phyloP scores from a whole-genome alignment of 2,329 filamentous ascomycete genomes.

The Penicillium griseofulvum region DNA sequence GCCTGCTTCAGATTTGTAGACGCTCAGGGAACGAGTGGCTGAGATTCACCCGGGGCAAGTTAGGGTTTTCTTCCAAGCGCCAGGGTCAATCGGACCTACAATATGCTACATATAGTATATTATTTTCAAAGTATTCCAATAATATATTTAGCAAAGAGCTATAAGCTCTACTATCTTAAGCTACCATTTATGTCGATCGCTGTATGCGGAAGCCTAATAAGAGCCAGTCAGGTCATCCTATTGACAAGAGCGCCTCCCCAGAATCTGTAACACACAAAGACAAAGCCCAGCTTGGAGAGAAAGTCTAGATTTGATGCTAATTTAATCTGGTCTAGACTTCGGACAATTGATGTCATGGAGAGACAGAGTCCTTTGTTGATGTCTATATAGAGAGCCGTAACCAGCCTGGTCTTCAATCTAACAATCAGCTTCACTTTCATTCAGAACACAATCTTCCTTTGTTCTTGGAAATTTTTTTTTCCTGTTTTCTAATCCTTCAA shows the following conservation, averaged over 20 bases:
- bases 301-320: slow-evolving; percentile 15
- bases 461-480: background rate
- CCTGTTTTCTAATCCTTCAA: background rate
- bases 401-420: slow-evolving; percentile 5
- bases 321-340: slow-evolving; percentile 17
- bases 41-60: slow-evolving; percentile 16
- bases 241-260: background rate
- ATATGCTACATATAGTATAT: no score
- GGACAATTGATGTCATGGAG: background rate
- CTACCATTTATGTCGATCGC: background rate
- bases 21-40: slow-evolving; percentile 24
- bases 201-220: background rate
- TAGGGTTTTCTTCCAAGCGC: slow-evolving; percentile 26
- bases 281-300: background rate
- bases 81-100: slow-evolving; percentile 2
- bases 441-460: slow-evolving; percentile 2
- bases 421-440: slow-evolving; percentile 7
- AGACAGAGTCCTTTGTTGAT: background rate
- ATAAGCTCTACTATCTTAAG: background rate
- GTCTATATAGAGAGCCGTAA: slow-evolving; percentile 8
- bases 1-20: slow-evolving; percentile 19
- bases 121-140: background rate
- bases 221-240: background rate
- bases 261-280: slow-evolving; percentile 9
- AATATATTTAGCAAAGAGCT: background rate